Conservation (phyloP, 2,329 filamentous ascomycete genomes). For the Aspergillus persii region DNA sequence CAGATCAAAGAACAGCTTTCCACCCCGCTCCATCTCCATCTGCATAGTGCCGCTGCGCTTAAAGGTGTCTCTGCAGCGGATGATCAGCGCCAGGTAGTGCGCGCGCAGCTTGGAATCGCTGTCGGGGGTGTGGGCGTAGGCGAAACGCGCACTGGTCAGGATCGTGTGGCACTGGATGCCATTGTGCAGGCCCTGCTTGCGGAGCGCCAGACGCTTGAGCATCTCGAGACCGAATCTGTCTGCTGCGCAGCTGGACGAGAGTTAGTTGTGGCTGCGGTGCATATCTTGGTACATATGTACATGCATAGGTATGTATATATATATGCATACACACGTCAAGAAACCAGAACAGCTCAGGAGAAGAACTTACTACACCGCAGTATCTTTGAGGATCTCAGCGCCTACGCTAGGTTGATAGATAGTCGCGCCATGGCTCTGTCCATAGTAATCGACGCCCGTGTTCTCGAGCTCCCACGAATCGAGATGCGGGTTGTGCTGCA, state of each 20-base stretch:
- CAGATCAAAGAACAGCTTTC: conserved; percentile 86
- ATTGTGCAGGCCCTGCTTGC: conserved; percentile 85
- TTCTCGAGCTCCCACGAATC: conserved; percentile 82
- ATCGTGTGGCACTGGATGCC: conserved; percentile 84
- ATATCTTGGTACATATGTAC: not conserved
- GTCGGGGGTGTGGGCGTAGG: conserved; percentile 85
- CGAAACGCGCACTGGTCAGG: conserved; percentile 80
- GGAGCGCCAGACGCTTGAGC: conserved; percentile 77
- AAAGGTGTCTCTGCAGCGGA: conserved; percentile 81
- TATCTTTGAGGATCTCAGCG: conserved; percentile 77
- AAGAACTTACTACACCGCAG: conserved; percentile 68
- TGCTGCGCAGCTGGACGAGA: conserved; percentile 65
- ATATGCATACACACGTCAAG: not conserved
- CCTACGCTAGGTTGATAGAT: conserved; percentile 66
- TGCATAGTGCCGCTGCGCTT: conserved; percentile 96
- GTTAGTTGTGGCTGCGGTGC: not conserved
- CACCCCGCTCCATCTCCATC: conserved; percentile 85
- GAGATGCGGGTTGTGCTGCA: conserved; percentile 76
- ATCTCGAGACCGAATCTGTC: conserved; percentile 80
- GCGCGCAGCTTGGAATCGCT: conserved; percentile 86
- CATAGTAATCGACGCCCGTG: conserved; percentile 40
- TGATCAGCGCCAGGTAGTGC: conserved; percentile 90
- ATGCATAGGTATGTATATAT: not conserved
- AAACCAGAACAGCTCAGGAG: not conserved
- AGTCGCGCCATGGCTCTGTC: conserved; percentile 57